These are phyloP conservation scores for Ploettnerulaceae sp. DNA, from an alignment of 2,329 filamentous ascomycete genomes.

Conservation along the genomic window DNA sequence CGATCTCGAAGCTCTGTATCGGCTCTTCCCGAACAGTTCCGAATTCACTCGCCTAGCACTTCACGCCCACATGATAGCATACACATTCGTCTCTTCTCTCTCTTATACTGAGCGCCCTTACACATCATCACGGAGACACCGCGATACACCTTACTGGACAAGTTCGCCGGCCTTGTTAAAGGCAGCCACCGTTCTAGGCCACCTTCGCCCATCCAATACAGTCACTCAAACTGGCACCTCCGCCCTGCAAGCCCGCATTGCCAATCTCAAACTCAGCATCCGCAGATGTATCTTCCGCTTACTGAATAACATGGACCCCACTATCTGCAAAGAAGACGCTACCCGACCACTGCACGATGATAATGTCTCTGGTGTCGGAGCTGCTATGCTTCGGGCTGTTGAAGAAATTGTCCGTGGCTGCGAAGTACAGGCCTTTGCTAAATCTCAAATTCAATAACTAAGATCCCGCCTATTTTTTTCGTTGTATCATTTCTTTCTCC, in stretches of 20 bases:
- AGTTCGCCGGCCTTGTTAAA: slow-evolving; percentile 14
- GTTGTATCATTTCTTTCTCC: neutral
- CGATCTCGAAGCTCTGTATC: slow-evolving; percentile 21
- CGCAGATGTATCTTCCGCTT: slow-evolving; percentile 6
- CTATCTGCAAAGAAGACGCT: neutral
- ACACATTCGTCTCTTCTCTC: slow-evolving; percentile 22
- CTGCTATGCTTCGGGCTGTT: neutral
- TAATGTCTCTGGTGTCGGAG: neutral
- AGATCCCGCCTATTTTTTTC: neutral
- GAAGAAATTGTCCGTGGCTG: no score
- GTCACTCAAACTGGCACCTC: neutral
- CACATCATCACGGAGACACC: neutral
- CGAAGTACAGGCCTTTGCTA: no score
- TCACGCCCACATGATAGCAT: slow-evolving; percentile 29
- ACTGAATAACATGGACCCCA: slow-evolving; percentile 9
- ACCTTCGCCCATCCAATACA: neutral
- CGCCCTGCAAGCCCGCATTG: neutral
- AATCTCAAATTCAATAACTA: no score
- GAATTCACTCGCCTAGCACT: slow-evolving; percentile 22
- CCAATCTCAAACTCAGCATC: neutral
- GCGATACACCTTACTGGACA: slow-evolving; percentile 13
- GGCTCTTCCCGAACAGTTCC: slow-evolving; percentile 27
- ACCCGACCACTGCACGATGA: neutral
- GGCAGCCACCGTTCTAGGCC: slow-evolving; percentile 15
- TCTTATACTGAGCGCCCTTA: neutral